Evolutionary conservation across 2,329 filamentous ascomycete species (phyloP).

Genomic region (Celoporthe dispersa): DNA sequence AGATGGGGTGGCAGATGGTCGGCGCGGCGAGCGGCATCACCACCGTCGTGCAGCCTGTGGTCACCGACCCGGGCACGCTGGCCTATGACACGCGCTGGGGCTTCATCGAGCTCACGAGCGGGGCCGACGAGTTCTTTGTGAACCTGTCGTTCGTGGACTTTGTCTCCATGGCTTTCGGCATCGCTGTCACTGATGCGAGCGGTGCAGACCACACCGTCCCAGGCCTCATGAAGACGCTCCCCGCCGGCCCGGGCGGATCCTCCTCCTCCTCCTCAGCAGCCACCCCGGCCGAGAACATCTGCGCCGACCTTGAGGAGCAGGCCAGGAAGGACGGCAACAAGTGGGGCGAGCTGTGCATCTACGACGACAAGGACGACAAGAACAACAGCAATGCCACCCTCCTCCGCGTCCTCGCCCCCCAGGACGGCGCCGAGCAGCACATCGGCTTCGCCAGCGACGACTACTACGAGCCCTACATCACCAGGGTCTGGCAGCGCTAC

Average conservation of each 20-base stretch:
- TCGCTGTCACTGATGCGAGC: constrained; percentile 43
- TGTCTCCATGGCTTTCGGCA: constrained; percentile 55
- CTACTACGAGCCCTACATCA: constrained; percentile 52
- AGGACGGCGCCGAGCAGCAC: constrained; percentile 45
- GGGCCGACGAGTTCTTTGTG: constrained; percentile 45
- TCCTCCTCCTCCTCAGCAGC: constrained; percentile 13
- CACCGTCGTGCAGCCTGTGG: constrained; percentile 2
- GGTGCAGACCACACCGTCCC: constrained; percentile 42
- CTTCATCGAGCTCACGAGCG: constrained; percentile 54
- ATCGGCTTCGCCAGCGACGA: constrained; percentile 39
- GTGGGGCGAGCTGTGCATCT: constrained; percentile 52
- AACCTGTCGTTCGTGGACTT: constrained; percentile 59
- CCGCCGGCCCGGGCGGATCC: too few species aligned
- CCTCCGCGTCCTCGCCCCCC: constrained; percentile 45
- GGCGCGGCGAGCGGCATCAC: background rate
- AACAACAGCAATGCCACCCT: constrained; percentile 37
- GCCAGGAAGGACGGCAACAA: constrained; percentile 37
- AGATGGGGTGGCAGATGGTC: constrained; percentile 6
- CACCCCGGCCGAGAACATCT: constrained; percentile 45
- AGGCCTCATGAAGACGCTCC: constrained; percentile 40
- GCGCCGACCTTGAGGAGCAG: constrained; percentile 43
- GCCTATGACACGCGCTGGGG: constrained; percentile 49
- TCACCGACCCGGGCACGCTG: background rate
- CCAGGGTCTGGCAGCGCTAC: constrained; percentile 52
- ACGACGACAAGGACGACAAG: constrained; percentile 28